These are phyloP conservation scores for Colletotrichum godetiae DNA, from an alignment of 2,329 filamentous ascomycete species.

Conservation along the genomic window DNA sequence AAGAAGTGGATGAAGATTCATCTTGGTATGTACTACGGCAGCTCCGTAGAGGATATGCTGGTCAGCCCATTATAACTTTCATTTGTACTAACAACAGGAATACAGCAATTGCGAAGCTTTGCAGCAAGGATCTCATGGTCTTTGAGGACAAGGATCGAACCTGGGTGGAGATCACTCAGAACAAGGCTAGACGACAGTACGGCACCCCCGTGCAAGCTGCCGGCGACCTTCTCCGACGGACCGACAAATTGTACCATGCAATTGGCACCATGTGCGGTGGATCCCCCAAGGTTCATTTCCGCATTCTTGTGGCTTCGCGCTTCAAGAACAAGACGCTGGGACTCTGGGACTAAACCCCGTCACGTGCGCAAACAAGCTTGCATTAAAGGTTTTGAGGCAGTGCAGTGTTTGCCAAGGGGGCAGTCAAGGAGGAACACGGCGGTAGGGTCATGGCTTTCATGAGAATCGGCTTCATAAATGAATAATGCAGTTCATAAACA, in stretches of 20 bases:
- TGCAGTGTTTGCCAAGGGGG: not conserved
- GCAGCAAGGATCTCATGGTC: not conserved
- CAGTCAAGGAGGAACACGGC: not conserved
- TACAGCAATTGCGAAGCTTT: not conserved
- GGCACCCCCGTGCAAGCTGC: not conserved
- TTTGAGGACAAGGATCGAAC: not conserved
- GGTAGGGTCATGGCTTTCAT: not conserved
- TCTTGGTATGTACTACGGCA: not conserved
- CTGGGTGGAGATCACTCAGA: not conserved
- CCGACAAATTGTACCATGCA: not conserved
- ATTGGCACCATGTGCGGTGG: not conserved
- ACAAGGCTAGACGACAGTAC: not conserved
- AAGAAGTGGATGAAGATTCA: not conserved
- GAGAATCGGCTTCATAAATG: not conserved
- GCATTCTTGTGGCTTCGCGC: not conserved
- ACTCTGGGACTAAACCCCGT: not conserved
- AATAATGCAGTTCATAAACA: not conserved
- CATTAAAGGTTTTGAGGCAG: not conserved
- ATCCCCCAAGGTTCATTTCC: not conserved
- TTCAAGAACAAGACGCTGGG: not conserved
- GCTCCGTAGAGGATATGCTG: not conserved
- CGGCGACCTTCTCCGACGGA: fast-evolving
- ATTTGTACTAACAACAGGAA: not conserved
- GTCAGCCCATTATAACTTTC: not conserved
- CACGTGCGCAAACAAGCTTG: not conserved